Percentiles rank a stretch among this genome's conserved stretches.
These are phyloP conservation scores for Phytopythium boreale DNA, from an alignment of 352 stramenopile genomes.

Conservation along the genomic window DNA sequence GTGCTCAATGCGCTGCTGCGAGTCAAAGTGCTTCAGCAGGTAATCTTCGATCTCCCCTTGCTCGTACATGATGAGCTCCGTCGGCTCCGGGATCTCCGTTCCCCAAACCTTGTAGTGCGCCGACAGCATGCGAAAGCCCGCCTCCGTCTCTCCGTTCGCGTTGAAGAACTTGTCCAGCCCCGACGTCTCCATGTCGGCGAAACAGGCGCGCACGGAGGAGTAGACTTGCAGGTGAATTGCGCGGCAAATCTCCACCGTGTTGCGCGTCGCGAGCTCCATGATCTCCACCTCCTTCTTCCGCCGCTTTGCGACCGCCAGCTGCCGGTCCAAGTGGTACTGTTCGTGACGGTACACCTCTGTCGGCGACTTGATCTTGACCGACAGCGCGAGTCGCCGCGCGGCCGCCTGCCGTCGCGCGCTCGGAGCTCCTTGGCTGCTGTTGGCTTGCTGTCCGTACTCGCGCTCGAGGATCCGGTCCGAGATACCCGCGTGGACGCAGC, in stretches of 20 bases:
- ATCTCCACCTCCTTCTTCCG: conserved; percentile 47
- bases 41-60: conserved; percentile 68
- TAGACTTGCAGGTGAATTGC: conserved; percentile 49
- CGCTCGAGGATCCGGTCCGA: conserved; percentile 64
- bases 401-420: conserved; percentile 6
- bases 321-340: conserved; percentile 52
- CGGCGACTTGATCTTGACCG: conserved; percentile 50
- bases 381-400: conserved; percentile 15
- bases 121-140: conserved; percentile 67
- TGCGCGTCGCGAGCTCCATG: conserved; percentile 61
- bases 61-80: conserved; percentile 59
- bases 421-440: conserved; percentile 12
- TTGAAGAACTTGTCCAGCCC: conserved; percentile 48
- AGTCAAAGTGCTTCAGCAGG: conserved; percentile 53
- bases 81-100: conserved; percentile 46
- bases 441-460: conserved; percentile 22
- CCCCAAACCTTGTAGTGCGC: conserved; percentile 43
- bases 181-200: conserved; percentile 41
- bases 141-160: conserved; percentile 39
- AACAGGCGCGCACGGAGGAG: conserved; percentile 42
- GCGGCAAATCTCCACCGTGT: conserved; percentile 55
- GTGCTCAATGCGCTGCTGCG: conserved; percentile 29
- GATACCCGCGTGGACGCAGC: conserved; percentile 66
- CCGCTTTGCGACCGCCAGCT: conserved; percentile 38
- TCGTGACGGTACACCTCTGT: conserved; percentile 62